Percentiles rank a stretch among this genome's conserved stretches.
Conservation (phyloP, 768 basidiomycete species). For the Xanthoconium purpureum region DNA sequence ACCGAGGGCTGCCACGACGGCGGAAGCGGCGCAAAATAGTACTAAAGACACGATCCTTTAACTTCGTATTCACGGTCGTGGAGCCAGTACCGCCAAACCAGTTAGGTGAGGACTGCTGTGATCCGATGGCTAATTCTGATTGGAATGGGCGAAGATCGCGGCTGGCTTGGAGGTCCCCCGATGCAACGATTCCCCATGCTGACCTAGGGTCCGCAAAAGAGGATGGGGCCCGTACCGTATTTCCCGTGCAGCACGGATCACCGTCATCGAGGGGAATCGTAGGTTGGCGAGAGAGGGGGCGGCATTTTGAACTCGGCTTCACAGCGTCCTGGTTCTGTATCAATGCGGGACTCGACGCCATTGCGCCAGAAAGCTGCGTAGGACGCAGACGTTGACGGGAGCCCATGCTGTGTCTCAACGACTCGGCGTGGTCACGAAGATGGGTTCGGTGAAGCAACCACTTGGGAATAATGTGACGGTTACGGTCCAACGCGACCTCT, state of each 20-base stretch:
- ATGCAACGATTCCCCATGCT: conserved; percentile 10
- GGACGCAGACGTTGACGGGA: conserved; percentile 38
- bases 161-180: conserved; percentile 28
- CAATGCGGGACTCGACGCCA: conserved; percentile 72
- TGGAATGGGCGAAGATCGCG: conserved; percentile 37
- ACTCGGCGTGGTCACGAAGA: conserved; percentile 44
- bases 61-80: conserved; percentile 87
- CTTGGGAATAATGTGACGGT: conserved; percentile 95
- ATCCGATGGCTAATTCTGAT: conserved; percentile 38
- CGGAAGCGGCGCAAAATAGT: conserved; percentile 77
- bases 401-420: conserved; percentile 27
- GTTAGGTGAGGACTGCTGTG: conserved; percentile 37
- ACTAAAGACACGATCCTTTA: conserved; percentile 95
- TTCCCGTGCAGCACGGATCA: conserved; percentile 47
- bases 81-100: conserved; percentile 89
- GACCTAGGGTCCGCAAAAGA: conserved; percentile 25
- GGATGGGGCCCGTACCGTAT: conserved; percentile 27
- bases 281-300: conserved; percentile 42
- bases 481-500: conserved; percentile 87
- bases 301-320: conserved; percentile 30
- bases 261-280: conserved; percentile 36
- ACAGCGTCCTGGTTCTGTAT: conserved; percentile 33
- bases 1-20: conserved; percentile 40
- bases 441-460: conserved; percentile 68
- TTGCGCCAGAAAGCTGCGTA: conserved; percentile 46